Evolutionary conservation across 1,139 yeast genomes (phyloP), one percentile per base, ranked within the genome.

Genomic region (Fermentozyma sake): DNA sequence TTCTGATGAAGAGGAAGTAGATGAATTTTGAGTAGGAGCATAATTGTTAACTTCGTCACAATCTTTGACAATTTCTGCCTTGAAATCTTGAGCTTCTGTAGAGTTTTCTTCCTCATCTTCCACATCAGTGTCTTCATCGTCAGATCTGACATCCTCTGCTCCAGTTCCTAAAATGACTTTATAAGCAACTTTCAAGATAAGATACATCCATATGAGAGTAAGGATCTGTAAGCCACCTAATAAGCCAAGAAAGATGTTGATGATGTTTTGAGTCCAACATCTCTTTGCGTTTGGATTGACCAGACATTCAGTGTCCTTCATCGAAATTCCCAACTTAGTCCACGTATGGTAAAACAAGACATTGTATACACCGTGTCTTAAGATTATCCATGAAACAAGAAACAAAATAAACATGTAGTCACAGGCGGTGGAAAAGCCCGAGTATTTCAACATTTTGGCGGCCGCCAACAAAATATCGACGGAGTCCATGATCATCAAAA

Each of bases 121-220:
- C 5, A 39, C 50, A 16, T 55, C 64, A 14, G 58, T 51, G 26
- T 59, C 67, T 29, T 75, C 82, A 25, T 81, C 91, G 40, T 74
- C 84, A 46, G 85, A 89, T 50, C 94, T 76, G 41, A 94, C 80
- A 34, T 81, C 83, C 51, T 87, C 96, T 28, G 86, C 93, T 18
- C 78, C 76, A 12, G 61, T 66, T 4, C 96, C 96, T 6, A 68
- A 63, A 18, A 85, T 39, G 14, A 86, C 93, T 46, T 69, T 76
- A 34, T 68, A 57, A 12, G 84, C 85, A 16, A 86, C 93, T 43
- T 73, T 76, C 12, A 71, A 38, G 38, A 87, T 86, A 57, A 82
- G 65, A 47, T 65, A 74, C 67, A 85, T 68, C 96, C 96, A 86
- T 32, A 82, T 52, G 17, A 79, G 38, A 16, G 80, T 75, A 26